A percentile compares a stretch with the other conserved stretches of the same genome.
phyloP scores from a whole-genome alignment of 495 filamentous ascomycete genomes.

The Trypethelium eluteriae region DNA sequence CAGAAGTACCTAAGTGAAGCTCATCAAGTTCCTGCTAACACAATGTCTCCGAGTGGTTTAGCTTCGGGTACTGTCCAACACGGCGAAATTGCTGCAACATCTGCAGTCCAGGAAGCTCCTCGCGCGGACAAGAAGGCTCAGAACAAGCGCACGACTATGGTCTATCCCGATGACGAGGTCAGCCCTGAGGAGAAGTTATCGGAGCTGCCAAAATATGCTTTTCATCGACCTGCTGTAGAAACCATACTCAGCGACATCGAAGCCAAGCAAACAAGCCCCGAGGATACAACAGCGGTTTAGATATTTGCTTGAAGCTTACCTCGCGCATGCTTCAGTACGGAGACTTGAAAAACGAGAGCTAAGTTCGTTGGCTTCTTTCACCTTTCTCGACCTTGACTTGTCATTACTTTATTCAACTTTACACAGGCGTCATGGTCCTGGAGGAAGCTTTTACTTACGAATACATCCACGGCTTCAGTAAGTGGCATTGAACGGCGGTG shows the following conservation, averaged over 20 bases:
- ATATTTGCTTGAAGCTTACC: background rate
- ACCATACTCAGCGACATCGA: background rate
- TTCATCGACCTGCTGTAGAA: constrained; percentile 27
- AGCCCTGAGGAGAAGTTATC: constrained; percentile 86
- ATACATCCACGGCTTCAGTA: background rate
- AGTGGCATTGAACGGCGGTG: background rate
- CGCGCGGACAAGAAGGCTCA: constrained; percentile 11
- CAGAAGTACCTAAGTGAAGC: constrained; percentile 6
- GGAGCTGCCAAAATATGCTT: constrained; percentile 65
- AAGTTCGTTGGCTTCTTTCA: constrained; percentile 10
- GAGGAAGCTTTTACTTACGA: background rate
- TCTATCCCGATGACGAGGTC: constrained; percentile 50
- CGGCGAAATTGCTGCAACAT: background rate
- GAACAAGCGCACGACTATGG: constrained; percentile 1
- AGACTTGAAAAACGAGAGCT: background rate
- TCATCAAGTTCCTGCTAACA: background rate
- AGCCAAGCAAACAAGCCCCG: background rate
- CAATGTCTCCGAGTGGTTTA: background rate
- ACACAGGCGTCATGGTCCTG: background rate
- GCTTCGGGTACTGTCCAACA: background rate
- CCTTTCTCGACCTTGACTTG: constrained; percentile 2
- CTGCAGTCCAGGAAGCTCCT: background rate
- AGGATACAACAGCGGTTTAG: background rate
- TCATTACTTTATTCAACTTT: background rate
- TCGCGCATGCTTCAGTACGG: background rate